phyloP scores from a whole-genome alignment of 441 rosid species.

The Adansonia grandidieri region DNA sequence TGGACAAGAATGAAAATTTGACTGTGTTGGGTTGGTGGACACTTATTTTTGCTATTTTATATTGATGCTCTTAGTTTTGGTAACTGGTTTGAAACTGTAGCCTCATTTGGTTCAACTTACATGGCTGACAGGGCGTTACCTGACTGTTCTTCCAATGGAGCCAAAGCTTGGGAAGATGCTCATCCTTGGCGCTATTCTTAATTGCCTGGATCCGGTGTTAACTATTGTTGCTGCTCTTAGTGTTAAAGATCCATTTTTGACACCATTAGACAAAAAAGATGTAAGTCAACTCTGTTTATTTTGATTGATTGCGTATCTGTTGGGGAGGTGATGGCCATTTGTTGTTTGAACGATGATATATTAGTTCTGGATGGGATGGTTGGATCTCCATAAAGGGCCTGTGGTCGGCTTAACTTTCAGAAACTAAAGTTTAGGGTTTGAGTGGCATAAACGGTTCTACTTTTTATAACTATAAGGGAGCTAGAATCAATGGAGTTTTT shows the following conservation, averaged over 20 bases:
- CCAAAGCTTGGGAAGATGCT: conserved; percentile 98
- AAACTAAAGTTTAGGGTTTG: background rate
- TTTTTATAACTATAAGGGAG: conserved; percentile 1
- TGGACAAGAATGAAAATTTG: conserved; percentile 78
- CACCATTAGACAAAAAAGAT: conserved; percentile 88
- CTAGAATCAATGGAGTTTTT: background rate
- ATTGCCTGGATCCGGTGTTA: conserved; percentile 84
- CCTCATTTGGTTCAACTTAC: conserved; percentile 28
- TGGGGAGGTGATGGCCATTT: background rate
- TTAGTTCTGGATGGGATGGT: conserved; percentile 4
- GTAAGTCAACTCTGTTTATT: conserved; percentile 50
- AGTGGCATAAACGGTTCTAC: background rate
- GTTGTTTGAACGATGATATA: conserved; percentile 1
- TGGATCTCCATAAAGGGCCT: conserved; percentile 4
- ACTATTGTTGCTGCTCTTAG: conserved; percentile 88
- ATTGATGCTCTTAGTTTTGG: background rate
- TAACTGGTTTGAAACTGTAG: conserved; percentile 19
- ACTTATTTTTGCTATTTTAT: conserved; percentile 25
- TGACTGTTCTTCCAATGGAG: conserved; percentile 88
- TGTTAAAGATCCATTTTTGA: conserved; percentile 90
- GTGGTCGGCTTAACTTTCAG: conserved; percentile 7
- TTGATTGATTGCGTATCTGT: conserved; percentile 8
- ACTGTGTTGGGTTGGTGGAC: conserved; percentile 66
- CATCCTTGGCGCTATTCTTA: conserved; percentile 77
- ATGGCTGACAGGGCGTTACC: conserved; percentile 71